Evolutionary conservation across 129 eudicot species (phyloP).

Genomic region (Arctium minus): DNA sequence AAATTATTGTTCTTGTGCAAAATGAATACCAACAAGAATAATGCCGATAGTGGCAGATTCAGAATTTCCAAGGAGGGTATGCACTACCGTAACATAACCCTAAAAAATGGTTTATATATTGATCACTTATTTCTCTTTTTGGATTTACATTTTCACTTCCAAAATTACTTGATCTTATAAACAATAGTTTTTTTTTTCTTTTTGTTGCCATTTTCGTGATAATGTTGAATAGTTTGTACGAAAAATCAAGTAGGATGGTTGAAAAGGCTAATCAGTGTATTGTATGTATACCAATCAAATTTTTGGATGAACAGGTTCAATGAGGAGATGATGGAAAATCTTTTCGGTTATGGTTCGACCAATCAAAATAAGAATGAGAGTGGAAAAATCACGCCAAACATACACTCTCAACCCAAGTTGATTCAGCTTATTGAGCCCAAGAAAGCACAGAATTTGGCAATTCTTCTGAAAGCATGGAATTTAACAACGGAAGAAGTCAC

Average conservation of each 20-base stretch:
- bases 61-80: neutral
- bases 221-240: neutral
- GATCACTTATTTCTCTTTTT: neutral
- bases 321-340: slow-evolving; percentile 86
- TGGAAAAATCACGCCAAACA: slow-evolving; percentile 29
- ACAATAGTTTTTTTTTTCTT: neutral
- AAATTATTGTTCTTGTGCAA: neutral
- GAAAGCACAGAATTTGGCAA: slow-evolving; percentile 80
- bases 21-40: neutral
- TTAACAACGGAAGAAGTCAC: slow-evolving; percentile 79
- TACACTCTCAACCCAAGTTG: slow-evolving; percentile 35
- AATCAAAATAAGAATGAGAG: slow-evolving; percentile 28
- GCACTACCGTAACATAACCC: neutral
- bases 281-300: neutral
- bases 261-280: neutral
- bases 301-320: slow-evolving; percentile 46
- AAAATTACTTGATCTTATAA: neutral
- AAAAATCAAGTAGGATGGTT: neutral
- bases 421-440: slow-evolving; percentile 77
- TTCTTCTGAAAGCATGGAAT: slow-evolving; percentile 71
- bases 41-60: neutral
- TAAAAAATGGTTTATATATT: neutral
- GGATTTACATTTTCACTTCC: neutral
- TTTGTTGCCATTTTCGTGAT: neutral
- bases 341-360: slow-evolving; percentile 47